Evolutionary conservation across 1,284 basidiomycete genomes (phyloP), one percentile per base, ranked within the genome.

Genomic region (Ganoderma leucocontextum): DNA sequence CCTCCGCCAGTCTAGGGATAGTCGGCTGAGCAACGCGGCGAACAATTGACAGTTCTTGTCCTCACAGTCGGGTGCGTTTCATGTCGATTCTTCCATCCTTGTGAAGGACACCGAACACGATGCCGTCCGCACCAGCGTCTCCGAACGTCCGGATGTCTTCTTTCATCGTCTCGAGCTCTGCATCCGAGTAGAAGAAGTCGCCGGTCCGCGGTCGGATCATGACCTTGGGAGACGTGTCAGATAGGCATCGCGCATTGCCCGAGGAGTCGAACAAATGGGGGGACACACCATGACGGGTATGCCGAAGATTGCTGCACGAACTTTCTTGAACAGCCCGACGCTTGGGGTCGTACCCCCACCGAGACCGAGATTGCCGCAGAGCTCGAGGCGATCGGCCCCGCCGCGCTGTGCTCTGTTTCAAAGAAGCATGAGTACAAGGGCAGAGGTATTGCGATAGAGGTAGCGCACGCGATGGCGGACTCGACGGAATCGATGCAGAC

Each of bases 331-430:
- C 42, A 95, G 82, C 1, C 94, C 94, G 12, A 91, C 69, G 70
- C 87, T 91, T 12, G 94, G 94, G 0, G 93, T 95, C 7, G 89
- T 91, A 12, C 94, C 94, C 29, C 94, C 94, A 29, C 92, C 93
- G 44, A 87, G 75, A 39, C 85, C 86, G 62, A 95, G 82, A 75
- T 90, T 92, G 8, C 84, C 86, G 75, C 94, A 95, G n/a, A 95
- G 79, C 77, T 95, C 94, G 29, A 95, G 85, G 67, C 93, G 84
- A 77, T 92, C 83, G 55, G 92, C 92, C 9, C 92, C 92, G 38
- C 87, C 92, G 39, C 79, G 76, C 12, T 87, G 81, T 39, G 93
- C 92, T 73, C 93, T 94, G 75, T 19, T 22, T 52, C 2, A 39
- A 17, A 60, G 52, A 38, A 53, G 44, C 25, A 29, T 63, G 60